A percentile compares a stretch with the other conserved stretches of the same genome.
Conservation (phyloP, 257 asterid species). For the Ballota nigra region DNA sequence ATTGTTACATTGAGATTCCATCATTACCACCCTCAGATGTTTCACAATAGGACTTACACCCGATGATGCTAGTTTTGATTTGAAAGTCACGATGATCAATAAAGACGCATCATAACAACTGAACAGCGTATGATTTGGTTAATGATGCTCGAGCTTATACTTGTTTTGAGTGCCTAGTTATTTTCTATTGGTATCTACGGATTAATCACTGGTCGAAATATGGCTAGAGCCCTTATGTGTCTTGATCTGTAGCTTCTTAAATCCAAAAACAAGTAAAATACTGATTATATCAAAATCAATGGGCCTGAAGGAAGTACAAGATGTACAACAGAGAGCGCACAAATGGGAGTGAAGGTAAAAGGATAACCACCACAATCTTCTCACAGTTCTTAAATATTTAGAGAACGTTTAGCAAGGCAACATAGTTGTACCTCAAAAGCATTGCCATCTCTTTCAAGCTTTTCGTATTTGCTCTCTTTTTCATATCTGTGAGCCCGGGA, state of each 20-base stretch:
- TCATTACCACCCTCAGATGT: not conserved
- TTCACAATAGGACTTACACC: slow-evolving; percentile 1
- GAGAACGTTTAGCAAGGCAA: not conserved
- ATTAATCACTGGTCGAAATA: too few relatives aligned
- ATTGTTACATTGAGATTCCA: slow-evolving; percentile 1
- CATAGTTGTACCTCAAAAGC: slow-evolving; percentile 63
- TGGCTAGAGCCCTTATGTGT: too few relatives aligned
- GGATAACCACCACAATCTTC: not conserved
- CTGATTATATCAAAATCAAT: not conserved
- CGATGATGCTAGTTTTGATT: not conserved
- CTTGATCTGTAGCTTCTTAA: not conserved
- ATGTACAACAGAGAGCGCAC: slow-evolving; percentile 3
- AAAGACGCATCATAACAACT: not conserved
- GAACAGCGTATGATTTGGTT: not conserved
- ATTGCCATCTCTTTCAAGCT: slow-evolving; percentile 93
- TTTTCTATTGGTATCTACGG: too few relatives aligned
- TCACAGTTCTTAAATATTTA: not conserved
- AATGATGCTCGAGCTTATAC: too few relatives aligned
- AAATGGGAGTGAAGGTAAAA: not conserved
- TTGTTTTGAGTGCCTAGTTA: too few relatives aligned
- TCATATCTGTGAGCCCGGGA: slow-evolving; percentile 79
- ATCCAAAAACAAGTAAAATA: not conserved
- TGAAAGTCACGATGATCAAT: not conserved
- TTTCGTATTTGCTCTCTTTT: slow-evolving; percentile 84
- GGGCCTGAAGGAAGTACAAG: slow-evolving; percentile 7